Evolutionary conservation across 139 green algal species (phyloP).

Genomic region (Chlorella vulgaris): DNA sequence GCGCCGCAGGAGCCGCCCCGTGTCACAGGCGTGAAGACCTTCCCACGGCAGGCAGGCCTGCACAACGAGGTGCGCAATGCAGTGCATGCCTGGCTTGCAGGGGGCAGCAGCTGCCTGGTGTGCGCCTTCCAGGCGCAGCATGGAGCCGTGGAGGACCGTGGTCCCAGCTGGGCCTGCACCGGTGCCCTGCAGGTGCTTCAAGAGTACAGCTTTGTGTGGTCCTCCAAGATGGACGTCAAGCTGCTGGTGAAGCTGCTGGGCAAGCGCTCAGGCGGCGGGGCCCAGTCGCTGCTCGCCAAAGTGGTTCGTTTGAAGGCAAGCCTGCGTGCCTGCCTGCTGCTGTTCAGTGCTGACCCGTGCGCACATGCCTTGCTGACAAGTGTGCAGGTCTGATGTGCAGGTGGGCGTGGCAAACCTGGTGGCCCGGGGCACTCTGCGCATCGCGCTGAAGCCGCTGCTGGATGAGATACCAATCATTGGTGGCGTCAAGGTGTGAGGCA

Average conservation of each 20-base stretch:
- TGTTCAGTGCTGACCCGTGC: neutral
- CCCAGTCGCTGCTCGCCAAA: neutral
- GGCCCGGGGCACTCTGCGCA: constrained; percentile 25
- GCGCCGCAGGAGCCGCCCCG: constrained; percentile 13
- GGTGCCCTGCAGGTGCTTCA: neutral
- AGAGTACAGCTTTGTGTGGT: constrained; percentile 37
- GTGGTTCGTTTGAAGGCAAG: neutral
- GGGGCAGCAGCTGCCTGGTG: too few relatives aligned
- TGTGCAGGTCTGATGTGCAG: neutral
- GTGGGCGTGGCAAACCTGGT: constrained; percentile 37
- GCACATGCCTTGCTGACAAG: neutral
- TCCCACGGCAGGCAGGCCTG: constrained; percentile 4
- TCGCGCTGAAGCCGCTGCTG: constrained; percentile 36
- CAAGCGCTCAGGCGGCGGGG: neutral
- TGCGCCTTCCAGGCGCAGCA: too few relatives aligned
- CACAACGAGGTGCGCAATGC: neutral
- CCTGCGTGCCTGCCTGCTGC: neutral
- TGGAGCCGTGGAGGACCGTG: too few relatives aligned
- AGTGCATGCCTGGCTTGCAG: neutral
- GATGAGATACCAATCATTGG: constrained; percentile 40
- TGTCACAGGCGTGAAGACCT: constrained; percentile 6
- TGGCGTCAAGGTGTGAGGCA: constrained; percentile 10
- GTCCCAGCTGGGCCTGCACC: too few relatives aligned
- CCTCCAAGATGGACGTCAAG: constrained; percentile 35
- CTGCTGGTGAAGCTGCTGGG: constrained; percentile 33